Conservation (phyloP, 2,329 filamentous ascomycete genomes). For the Trichoderma endophyticum region DNA sequence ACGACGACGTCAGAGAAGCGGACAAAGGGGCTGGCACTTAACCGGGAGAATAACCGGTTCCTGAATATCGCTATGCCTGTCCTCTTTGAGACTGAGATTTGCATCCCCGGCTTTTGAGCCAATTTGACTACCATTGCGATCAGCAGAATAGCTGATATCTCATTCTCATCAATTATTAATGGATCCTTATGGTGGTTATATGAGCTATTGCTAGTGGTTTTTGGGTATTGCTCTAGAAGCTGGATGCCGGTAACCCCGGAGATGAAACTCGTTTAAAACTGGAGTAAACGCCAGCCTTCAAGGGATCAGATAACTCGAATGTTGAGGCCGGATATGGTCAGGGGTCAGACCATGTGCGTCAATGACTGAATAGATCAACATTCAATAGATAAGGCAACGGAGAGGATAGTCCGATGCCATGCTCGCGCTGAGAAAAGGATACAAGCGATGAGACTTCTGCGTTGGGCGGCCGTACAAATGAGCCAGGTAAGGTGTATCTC, state of each 20-base stretch:
- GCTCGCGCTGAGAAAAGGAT: not conserved
- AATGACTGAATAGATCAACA: not conserved
- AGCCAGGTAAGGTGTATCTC: not conserved
- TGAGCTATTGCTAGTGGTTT: not conserved
- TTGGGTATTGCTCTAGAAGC: not conserved
- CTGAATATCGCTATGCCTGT: constrained; percentile 7
- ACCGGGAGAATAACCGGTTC: not conserved
- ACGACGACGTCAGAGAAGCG: not conserved
- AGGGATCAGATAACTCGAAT: not conserved
- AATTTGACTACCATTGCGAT: constrained; percentile 4
- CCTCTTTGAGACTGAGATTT: not conserved
- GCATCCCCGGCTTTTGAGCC: not conserved
- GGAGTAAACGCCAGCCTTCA: not conserved
- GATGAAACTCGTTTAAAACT: not conserved
- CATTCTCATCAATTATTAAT: not conserved
- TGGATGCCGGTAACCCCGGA: not conserved
- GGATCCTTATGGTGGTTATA: not conserved
- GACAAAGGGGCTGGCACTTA: not conserved
- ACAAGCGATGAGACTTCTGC: not conserved
- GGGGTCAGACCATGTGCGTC: not conserved
- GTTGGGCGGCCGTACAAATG: not conserved
- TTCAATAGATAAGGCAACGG: not conserved
- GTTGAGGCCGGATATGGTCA: not conserved
- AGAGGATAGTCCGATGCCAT: not conserved
- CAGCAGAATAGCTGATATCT: not conserved